Base-by-base conservation (phyloP, 192 early-diverging fungal species). In the Backusella australiensis region DNA sequence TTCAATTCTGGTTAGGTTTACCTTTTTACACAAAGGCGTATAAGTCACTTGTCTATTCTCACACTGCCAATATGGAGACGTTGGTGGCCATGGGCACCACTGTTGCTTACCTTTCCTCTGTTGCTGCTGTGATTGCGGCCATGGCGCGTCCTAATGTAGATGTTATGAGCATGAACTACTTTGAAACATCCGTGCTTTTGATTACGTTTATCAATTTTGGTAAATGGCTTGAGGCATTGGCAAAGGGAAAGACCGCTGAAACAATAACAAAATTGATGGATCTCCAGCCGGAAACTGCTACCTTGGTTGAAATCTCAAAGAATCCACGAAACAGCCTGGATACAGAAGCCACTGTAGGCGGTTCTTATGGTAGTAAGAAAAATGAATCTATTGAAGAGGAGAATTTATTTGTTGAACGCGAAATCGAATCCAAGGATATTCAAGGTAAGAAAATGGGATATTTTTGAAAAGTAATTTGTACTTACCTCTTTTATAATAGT, bases 191-290 rank as follows among this genome's bases (percentile, higher is more conserved):
- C 17, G 87, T 93, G 15, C 88, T 94, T 42, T 76, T 96, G 71
- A 90, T 95, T 49, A 92, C 92, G 0, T 95, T 96, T 82, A 92
- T 96, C 74, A 84, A 92, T 53, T 80, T 95, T 23, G 95, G 95
- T 49, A 94, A 93, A 77, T 96, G 91, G 86, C 77, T 96, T 44
- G 93, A 95, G 75, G 85, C 85, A 14, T 88, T 89, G 78, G 94
- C 93, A 5, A 96, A 94, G 71, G 94, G 93, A 32, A 85, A 89
- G 77, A 94, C 94, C 1, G 88, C 91, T 7, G 89, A 91, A 78
- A 93, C 93, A 0, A 90, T 96, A 38, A 91, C 90, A 23, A 86
- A 92, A 73, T 75, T 96, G 38, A 84, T 95, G 84, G 85, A 85
- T n/a, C 84, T 96, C 26, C 87, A 94, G 56, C 95, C 95, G 0